These are phyloP conservation scores for Psilocybe azurescens DNA, from an alignment of 768 basidiomycete species.

Conservation along the genomic window DNA sequence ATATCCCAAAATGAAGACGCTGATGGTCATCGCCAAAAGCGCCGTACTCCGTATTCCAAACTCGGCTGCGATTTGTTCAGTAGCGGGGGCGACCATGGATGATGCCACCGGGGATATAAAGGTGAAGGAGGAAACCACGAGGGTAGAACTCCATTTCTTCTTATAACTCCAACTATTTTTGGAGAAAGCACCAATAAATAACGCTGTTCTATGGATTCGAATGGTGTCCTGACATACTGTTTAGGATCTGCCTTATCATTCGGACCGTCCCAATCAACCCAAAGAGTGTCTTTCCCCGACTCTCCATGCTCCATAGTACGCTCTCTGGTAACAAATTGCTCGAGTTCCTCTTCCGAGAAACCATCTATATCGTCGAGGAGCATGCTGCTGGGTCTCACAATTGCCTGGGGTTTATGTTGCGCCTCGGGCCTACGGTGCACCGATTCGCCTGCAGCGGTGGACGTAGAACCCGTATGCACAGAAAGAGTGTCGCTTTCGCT, in stretches of 20 bases:
- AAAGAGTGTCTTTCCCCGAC: no score
- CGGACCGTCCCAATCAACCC: constrained; percentile 69
- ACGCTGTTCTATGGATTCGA: neutral
- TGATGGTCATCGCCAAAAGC: constrained; percentile 61
- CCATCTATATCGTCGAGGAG: no score
- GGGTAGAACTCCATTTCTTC: constrained; percentile 67
- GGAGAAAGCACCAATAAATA: neutral
- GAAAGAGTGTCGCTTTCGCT: no score
- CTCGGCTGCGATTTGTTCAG: constrained; percentile 48
- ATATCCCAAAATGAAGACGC: constrained; percentile 58
- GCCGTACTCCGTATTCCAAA: constrained; percentile 59
- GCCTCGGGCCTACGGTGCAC: no score
- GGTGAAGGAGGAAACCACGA: constrained; percentile 67
- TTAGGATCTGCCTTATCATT: constrained; percentile 62
- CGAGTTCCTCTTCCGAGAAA: no score
- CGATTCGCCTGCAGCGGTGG: no score
- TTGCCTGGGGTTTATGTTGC: no score
- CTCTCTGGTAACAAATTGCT: no score
- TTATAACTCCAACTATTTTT: constrained; percentile 55
- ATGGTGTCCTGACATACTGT: constrained; percentile 40
- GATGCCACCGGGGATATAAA: constrained; percentile 75
- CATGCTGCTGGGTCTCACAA: no score
- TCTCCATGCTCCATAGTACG: no score
- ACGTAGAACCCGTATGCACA: no score
- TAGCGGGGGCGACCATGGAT: constrained; percentile 76